Conservation (phyloP, 1,139 yeast genomes). For the Yarrowia galli region DNA sequence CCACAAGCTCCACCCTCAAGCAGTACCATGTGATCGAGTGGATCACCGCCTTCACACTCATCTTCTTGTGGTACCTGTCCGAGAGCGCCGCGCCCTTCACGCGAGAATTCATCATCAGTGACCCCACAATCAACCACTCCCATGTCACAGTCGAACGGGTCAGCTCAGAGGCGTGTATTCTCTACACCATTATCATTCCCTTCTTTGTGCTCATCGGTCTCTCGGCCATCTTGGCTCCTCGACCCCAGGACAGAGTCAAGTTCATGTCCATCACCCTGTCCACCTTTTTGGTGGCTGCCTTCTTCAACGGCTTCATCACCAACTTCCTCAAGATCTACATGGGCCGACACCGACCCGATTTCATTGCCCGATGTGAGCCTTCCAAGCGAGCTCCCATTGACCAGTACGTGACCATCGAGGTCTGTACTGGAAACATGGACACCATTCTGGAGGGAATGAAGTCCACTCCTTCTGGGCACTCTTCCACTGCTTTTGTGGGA, state of each 20-base stretch:
- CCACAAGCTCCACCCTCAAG: constrained; percentile 23
- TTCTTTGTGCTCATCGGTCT: constrained; percentile 46
- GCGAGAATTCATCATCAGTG: constrained; percentile 42
- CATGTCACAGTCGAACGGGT: constrained; percentile 61
- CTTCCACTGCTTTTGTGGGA: constrained; percentile 72
- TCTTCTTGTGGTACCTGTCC: constrained; percentile 25
- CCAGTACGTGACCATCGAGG: constrained; percentile 58
- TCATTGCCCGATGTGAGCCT: constrained; percentile 72
- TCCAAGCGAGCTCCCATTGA: constrained; percentile 50
- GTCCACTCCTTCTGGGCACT: constrained; percentile 84
- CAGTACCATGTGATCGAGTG: constrained; percentile 38
- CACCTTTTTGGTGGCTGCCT: constrained; percentile 56
- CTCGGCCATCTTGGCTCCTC: constrained; percentile 44
- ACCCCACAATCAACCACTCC: constrained; percentile 59
- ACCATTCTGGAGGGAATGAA: constrained; percentile 70
- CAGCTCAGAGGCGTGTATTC: constrained; percentile 49
- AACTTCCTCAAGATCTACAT: constrained; percentile 73
- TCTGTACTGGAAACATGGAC: constrained; percentile 56
- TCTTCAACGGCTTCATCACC: constrained; percentile 57
- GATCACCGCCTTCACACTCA: constrained; percentile 24
- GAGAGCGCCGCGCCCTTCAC: constrained; percentile 35
- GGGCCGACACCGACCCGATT: constrained; percentile 85
- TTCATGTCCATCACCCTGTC: constrained; percentile 54
- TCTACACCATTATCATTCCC: constrained; percentile 49
- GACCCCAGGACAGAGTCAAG: constrained; percentile 45